A percentile compares a stretch with the other conserved stretches of the same genome.
phyloP scores from a whole-genome alignment of 495 filamentous ascomycete species.

The Penicillium egyptiacum region DNA sequence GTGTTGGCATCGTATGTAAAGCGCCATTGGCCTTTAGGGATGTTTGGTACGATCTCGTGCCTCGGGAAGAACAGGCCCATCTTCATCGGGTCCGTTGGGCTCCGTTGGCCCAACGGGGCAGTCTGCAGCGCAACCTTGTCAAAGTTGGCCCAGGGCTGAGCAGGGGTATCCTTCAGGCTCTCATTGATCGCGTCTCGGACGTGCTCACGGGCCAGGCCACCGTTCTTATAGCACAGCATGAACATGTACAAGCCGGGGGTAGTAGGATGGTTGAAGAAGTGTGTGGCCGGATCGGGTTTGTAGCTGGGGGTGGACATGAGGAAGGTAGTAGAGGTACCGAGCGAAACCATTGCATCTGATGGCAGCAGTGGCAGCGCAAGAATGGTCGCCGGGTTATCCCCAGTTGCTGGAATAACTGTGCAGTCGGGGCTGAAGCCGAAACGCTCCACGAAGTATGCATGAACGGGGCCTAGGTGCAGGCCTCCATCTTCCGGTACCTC shows the following conservation, averaged over 20 bases:
- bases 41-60: constrained; percentile 93
- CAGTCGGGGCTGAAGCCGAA: constrained; percentile 78
- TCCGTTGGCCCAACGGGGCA: constrained; percentile 62
- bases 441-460: constrained; percentile 69
- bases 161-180: constrained; percentile 36
- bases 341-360: constrained; percentile 86
- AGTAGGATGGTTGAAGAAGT: constrained; percentile 89
- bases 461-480: constrained; percentile 69
- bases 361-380: constrained; percentile 82
- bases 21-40: constrained; percentile 78
- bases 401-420: constrained; percentile 80
- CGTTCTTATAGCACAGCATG: constrained; percentile 99
- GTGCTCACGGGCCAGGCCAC: constrained; percentile 85
- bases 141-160: constrained; percentile 72
- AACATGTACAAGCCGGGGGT: constrained; percentile 88
- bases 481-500: constrained; percentile 78
- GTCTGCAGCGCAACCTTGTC: constrained; percentile 65
- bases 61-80: constrained; percentile 91
- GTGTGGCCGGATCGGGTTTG: constrained; percentile 79
- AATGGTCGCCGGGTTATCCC: constrained; percentile 95
- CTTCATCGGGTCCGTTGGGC: constrained; percentile 60
- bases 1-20: constrained; percentile 60
- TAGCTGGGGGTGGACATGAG: constrained; percentile 93
- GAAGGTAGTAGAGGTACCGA: constrained; percentile 95
- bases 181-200: constrained; percentile 70